Evolutionary conservation across 2,329 filamentous ascomycete genomes (phyloP).

Genomic region (Pseudogymnoascus verrucosus): DNA sequence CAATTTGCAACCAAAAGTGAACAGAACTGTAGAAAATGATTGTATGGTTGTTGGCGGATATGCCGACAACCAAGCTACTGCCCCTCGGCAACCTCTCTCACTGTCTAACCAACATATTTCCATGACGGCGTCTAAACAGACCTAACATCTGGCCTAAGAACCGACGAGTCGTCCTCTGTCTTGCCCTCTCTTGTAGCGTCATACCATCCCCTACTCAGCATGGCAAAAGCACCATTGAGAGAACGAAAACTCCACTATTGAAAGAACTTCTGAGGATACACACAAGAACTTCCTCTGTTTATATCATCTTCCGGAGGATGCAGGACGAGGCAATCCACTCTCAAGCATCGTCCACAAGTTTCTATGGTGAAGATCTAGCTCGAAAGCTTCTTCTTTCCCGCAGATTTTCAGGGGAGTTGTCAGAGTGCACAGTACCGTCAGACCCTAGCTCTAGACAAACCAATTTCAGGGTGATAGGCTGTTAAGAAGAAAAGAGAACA

Average conservation of each 20-base stretch:
- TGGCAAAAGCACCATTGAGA: not conserved
- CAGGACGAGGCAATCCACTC: conserved; percentile 20
- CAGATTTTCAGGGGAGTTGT: too few species aligned
- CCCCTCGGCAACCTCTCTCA: not conserved
- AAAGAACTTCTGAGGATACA: conserved; percentile 34
- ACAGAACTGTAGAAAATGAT: not conserved
- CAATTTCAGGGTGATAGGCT: too few species aligned
- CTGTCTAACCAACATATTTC: not conserved
- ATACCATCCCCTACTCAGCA: too few species aligned
- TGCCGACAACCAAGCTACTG: not conserved
- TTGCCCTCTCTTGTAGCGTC: not conserved
- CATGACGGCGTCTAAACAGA: too few species aligned
- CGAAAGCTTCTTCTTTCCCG: too few species aligned
- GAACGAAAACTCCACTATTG: not conserved
- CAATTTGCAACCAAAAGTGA: not conserved
- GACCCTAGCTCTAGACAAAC: too few species aligned
- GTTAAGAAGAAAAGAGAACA: too few species aligned
- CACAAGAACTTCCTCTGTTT: conserved; percentile 41
- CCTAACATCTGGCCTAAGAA: not conserved
- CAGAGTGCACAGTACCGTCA: too few species aligned
- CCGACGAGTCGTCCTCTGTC: not conserved
- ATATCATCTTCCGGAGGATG: conserved; percentile 25
- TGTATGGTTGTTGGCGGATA: not conserved
- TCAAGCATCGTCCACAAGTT: not conserved
- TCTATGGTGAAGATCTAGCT: too few species aligned